Evolutionary conservation across 2,329 filamentous ascomycete species (phyloP).

Genomic region (Lachnellula suecica): DNA sequence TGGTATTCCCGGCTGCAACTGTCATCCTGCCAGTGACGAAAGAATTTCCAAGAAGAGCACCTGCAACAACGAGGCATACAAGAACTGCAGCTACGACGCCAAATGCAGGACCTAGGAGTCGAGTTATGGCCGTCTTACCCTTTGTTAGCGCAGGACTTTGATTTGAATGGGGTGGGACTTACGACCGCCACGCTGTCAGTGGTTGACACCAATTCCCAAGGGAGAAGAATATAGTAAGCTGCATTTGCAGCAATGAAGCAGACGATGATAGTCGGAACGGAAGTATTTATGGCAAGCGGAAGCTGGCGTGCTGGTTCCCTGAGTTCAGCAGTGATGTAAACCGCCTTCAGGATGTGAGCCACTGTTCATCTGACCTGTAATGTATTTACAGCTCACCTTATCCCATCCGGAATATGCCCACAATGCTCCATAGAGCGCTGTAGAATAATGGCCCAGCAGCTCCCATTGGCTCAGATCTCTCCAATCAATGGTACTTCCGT

Average conservation of each 20-base stretch:
- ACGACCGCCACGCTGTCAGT: slow-evolving; percentile 65
- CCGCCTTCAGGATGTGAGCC: slow-evolving; percentile 39
- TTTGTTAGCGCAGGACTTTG: neutral
- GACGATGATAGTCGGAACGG: slow-evolving; percentile 57
- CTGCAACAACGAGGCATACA: slow-evolving; percentile 60
- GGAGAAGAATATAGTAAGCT: slow-evolving; percentile 61
- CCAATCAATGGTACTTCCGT: slow-evolving; percentile 51
- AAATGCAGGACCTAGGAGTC: slow-evolving; percentile 51
- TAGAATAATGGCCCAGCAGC: slow-evolving; percentile 57
- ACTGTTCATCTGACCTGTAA: slow-evolving; percentile 3
- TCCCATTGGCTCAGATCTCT: slow-evolving; percentile 51
- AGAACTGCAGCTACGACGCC: slow-evolving; percentile 55
- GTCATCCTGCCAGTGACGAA: slow-evolving; percentile 62
- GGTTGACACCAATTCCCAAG: slow-evolving; percentile 56
- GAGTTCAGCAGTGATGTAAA: slow-evolving; percentile 55
- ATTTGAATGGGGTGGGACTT: slow-evolving; percentile 27
- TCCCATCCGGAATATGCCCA: slow-evolving; percentile 70
- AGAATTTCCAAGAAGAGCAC: slow-evolving; percentile 61
- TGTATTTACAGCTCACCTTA: slow-evolving; percentile 45
- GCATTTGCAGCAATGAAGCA: slow-evolving; percentile 61
- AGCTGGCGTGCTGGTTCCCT: slow-evolving; percentile 51
- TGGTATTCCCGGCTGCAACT: slow-evolving; percentile 53
- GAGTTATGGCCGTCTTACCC: slow-evolving; percentile 51
- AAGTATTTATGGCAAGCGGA: slow-evolving; percentile 60
- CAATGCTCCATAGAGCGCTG: slow-evolving; percentile 59